A percentile compares a stretch with the other conserved stretches of the same genome.
These are phyloP conservation scores for Seminavis robusta DNA, from an alignment of 108 stramenopile genomes.

Conservation along the genomic window DNA sequence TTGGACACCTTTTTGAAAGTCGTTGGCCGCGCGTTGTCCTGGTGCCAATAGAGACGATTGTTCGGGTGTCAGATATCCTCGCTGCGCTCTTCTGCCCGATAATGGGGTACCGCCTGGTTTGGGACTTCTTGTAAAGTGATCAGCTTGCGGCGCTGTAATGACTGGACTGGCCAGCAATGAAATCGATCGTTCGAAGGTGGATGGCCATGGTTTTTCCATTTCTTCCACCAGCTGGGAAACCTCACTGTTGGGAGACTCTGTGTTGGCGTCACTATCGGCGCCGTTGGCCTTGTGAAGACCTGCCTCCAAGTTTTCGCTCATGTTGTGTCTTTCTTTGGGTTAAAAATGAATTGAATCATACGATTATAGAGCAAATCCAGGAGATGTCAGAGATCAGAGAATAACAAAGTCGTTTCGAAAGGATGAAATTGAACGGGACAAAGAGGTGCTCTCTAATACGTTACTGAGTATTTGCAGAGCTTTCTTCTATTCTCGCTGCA, in stretches of 20 bases:
- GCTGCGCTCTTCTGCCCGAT: not conserved
- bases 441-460: too few relatives aligned
- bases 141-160: slow-evolving; percentile 41
- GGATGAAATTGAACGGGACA: too few relatives aligned
- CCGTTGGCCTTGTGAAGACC: too few relatives aligned
- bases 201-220: slow-evolving; percentile 71
- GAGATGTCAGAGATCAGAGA: too few relatives aligned
- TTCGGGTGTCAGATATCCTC: slow-evolving; percentile 33
- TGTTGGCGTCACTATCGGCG: slow-evolving; percentile 1
- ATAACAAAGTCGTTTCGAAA: too few relatives aligned
- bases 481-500: too few relatives aligned
- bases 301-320: too few relatives aligned
- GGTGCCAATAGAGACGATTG: slow-evolving; percentile 9
- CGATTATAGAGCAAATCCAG: too few relatives aligned
- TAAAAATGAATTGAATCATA: too few relatives aligned
- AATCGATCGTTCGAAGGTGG: slow-evolving; percentile 68
- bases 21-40: not conserved
- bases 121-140: slow-evolving; percentile 64
- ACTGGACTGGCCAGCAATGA: slow-evolving; percentile 60
- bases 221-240: slow-evolving; percentile 37
- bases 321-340: too few relatives aligned
- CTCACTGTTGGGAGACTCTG: not conserved
- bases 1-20: not conserved
- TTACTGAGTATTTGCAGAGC: too few relatives aligned
- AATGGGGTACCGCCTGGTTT: slow-evolving; percentile 32